These are phyloP conservation scores for Didymosphaeria variabile DNA, from an alignment of 2,329 filamentous ascomycete species.

Conservation along the genomic window DNA sequence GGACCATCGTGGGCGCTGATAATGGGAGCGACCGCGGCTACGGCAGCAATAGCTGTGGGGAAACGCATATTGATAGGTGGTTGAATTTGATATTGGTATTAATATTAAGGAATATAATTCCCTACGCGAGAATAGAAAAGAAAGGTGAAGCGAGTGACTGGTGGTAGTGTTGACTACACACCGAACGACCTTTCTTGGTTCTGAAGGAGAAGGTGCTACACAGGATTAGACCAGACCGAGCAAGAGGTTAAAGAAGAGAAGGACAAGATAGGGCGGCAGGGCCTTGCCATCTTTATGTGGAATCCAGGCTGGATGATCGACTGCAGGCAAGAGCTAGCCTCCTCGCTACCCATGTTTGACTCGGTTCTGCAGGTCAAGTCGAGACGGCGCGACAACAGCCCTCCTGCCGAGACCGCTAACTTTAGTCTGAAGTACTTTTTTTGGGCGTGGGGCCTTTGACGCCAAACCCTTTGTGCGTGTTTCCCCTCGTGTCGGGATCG, in stretches of 20 bases:
- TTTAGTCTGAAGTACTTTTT: not conserved
- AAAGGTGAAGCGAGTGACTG: conserved; percentile 43
- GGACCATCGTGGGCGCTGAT: conserved; percentile 42
- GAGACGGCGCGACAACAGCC: conserved; percentile 9
- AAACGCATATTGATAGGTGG: conserved; percentile 41
- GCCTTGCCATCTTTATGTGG: conserved; percentile 5
- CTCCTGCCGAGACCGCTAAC: conserved; percentile 3
- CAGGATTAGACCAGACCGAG: conserved; percentile 22
- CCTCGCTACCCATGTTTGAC: conserved; percentile 7
- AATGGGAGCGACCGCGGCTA: conserved; percentile 40
- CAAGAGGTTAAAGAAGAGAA: conserved; percentile 27
- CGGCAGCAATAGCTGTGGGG: conserved; percentile 40
- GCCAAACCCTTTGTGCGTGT: not conserved
- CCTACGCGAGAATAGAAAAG: conserved; percentile 19
- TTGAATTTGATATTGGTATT: conserved; percentile 16
- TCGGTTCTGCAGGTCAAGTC: conserved; percentile 1
- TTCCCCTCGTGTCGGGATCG: not conserved
- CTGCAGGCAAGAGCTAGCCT: conserved; percentile 7
- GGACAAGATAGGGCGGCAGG: conserved; percentile 17
- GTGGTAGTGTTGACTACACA: conserved; percentile 40
- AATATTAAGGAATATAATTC: conserved; percentile 36
- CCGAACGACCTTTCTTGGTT: conserved; percentile 33
- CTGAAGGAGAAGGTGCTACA: conserved; percentile 17
- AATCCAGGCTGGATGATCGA: not conserved
- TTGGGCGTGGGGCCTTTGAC: conserved; percentile 1